A percentile compares a stretch with the other conserved stretches of the same genome.
Conservation (phyloP, 345 rosid genomes). For the Salix brachista region DNA sequence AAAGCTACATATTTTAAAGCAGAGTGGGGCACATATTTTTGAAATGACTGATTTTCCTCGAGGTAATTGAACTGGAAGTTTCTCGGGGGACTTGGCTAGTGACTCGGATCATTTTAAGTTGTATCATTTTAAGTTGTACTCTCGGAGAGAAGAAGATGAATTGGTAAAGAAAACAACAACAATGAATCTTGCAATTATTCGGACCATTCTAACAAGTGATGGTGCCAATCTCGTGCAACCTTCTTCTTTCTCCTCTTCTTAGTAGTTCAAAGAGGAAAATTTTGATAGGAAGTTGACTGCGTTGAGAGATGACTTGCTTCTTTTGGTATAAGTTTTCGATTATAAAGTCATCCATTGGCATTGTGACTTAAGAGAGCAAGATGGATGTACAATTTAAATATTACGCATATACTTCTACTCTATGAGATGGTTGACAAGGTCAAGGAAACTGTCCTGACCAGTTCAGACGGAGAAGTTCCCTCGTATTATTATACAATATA, state of each 20-base stretch:
- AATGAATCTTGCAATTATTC: slow-evolving; percentile 38
- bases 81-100: slow-evolving; percentile 62
- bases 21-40: slow-evolving; percentile 47
- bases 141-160: slow-evolving; percentile 51
- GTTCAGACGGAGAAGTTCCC: no score
- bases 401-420: no score
- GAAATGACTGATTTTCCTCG: slow-evolving; percentile 92
- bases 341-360: no score
- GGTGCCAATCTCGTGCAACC: not conserved
- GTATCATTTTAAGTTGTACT: slow-evolving; percentile 31
- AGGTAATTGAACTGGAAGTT: slow-evolving; percentile 75
- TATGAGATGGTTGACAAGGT: no score
- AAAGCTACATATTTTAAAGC: slow-evolving; percentile 48
- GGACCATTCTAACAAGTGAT: slow-evolving; percentile 37
- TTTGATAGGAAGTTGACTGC: no score
- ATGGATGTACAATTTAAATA: no score
- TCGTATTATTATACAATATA: no score
- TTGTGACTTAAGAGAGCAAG: no score
- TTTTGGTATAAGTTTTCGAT: no score
- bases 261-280: no score
- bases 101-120: slow-evolving; percentile 36
- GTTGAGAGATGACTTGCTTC: no score
- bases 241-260: not conserved
- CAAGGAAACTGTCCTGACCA: no score
- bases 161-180: slow-evolving; percentile 42